phyloP scores from a whole-genome alignment of 1,139 yeast genomes.

The Sugiyamaella sp. region DNA sequence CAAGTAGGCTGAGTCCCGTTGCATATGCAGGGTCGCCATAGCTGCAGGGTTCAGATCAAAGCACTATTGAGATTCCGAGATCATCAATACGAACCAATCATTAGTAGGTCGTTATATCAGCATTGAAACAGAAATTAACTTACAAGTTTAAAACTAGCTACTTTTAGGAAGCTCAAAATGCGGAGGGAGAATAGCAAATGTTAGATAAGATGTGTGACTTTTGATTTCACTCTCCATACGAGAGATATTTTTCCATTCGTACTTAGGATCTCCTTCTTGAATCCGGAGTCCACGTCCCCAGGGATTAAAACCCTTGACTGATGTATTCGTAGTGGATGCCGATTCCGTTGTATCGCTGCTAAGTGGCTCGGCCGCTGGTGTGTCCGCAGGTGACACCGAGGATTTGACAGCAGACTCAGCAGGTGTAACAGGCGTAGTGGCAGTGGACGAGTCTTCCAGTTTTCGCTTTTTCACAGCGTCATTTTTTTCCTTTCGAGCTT shows the following conservation, averaged over 20 bases:
- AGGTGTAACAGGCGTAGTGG: neutral
- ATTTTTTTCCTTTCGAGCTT: conserved; percentile 51
- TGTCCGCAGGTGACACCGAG: neutral
- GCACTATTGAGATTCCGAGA: conserved; percentile 4
- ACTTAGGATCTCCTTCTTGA: conserved; percentile 81
- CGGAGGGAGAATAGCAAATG: conserved; percentile 67
- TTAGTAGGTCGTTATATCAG: no score
- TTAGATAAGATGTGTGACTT: conserved; percentile 90
- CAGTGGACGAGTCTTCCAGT: conserved; percentile 26
- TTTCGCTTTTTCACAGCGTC: conserved; percentile 22
- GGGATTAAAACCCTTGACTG: conserved; percentile 73
- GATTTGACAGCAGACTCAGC: conserved; percentile 6
- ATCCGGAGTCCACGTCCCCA: conserved; percentile 84
- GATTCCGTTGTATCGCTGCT: neutral
- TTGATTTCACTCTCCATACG: conserved; percentile 82
- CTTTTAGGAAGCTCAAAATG: conserved; percentile 6
- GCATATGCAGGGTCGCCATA: conserved; percentile 10
- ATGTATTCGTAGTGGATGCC: conserved; percentile 10
- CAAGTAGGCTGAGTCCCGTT: no score
- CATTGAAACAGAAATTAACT: no score
- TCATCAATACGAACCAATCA: no score
- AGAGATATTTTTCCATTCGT: conserved; percentile 80
- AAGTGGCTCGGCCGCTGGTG: conserved; percentile 6
- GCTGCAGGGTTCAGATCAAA: neutral
- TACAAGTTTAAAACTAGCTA: no score